Evolutionary conservation across 2,329 filamentous ascomycete species (phyloP), one percentile per base, ranked within the genome.

Genomic region (Cercospora beticola): DNA sequence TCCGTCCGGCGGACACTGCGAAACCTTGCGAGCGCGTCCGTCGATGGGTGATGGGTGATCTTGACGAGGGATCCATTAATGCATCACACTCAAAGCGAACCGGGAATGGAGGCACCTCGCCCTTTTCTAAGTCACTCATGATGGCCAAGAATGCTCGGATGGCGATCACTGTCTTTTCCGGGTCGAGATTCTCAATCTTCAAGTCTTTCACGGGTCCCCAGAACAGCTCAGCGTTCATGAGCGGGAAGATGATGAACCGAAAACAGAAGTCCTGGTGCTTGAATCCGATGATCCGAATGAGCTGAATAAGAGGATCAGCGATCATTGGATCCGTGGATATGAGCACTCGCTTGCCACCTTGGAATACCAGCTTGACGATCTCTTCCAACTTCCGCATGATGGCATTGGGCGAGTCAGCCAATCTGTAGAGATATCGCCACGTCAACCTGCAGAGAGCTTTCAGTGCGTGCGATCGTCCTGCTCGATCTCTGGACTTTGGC

Each of bases 81-180:
- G 80, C 76, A 70, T 84, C 83, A 64, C 81, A 82, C 62, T 82
- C 80, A 71, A 85, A 88, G 10, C 88, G 87, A 57, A 89, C 88
- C 0, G 95, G 95, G 73, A 98, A 97, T 0, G 93, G 92, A 2
- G 95, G 95, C 71, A 89, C 86, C 60, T 94, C 90, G 28, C 90
- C 90, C 71, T 91, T 94, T 79, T 99, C 95, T 28, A 98, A 84
- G 78, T 99, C 95, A 0, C 91, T 87, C 88, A 99, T 94, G 73
- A 98, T 93, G 33, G 91, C 92, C 30, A 99, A 85, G 78, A 98
- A 99, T 3, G 95, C 92, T 71, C 93, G 88, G 71, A 99, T 99
- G 2, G 94, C 95, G 74, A 99, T 92, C n/a, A 98, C 94, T 82
- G 97, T 97, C 75, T 92, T 91, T 77, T 99, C 96, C 0, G 96